phyloP scores from a whole-genome alignment of 1,284 basidiomycete species.

The Pyrrhoderma noxium region DNA sequence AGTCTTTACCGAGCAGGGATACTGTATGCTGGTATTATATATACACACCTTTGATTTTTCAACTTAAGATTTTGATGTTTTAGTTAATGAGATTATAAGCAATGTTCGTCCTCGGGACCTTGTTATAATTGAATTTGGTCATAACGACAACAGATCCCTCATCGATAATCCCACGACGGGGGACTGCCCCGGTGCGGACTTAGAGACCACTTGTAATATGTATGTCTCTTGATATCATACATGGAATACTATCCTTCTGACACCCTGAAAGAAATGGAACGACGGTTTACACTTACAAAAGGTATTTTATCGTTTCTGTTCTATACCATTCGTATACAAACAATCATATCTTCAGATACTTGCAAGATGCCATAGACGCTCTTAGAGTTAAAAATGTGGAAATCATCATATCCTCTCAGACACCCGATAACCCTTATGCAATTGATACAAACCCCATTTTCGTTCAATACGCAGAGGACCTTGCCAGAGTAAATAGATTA shows the following conservation, averaged over 20 bases:
- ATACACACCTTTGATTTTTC: background rate
- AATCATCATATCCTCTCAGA: conserved; percentile 42
- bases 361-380: conserved; percentile 36
- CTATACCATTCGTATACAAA: conserved; percentile 2
- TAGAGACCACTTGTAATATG: conserved; percentile 27
- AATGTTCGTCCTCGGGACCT: conserved; percentile 28
- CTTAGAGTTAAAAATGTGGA: conserved; percentile 41
- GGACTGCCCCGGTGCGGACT: conserved; percentile 21
- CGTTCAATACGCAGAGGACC: conserved; percentile 37
- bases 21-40: conserved; percentile 20
- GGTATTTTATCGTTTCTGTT: background rate
- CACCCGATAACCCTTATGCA: conserved; percentile 36
- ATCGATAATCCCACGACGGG: conserved; percentile 24
- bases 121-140: conserved; percentile 40
- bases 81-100: conserved; percentile 27
- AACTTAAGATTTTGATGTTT: background rate
- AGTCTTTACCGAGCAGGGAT: conserved; percentile 40
- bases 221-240: background rate
- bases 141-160: conserved; percentile 33
- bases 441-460: conserved; percentile 32
- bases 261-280: conserved; percentile 16
- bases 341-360: conserved; percentile 20
- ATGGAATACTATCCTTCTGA: too few relatives aligned
- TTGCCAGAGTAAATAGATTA: conserved; percentile 33
- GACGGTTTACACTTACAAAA: conserved; percentile 6